Percentiles rank a stretch among this genome's conserved stretches.
phyloP scores from a whole-genome alignment of 345 rosid species.

The Punica granatum region DNA sequence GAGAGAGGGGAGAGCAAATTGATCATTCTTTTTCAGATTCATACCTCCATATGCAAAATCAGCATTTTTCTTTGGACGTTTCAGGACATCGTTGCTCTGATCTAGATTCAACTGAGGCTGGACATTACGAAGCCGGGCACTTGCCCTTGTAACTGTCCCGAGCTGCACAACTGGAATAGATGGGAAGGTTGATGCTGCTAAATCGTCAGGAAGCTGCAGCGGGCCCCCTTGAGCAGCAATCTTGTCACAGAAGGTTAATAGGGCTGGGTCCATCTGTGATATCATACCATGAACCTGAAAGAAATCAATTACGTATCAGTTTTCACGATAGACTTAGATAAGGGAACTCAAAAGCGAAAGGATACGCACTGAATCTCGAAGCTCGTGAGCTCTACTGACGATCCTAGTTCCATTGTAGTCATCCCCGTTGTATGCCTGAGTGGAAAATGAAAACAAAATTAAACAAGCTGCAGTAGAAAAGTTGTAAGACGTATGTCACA shows the following conservation, averaged over 20 bases:
- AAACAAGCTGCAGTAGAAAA: background rate
- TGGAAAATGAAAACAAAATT: constrained; percentile 9
- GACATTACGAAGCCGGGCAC: constrained; percentile 93
- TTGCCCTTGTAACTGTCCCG: constrained; percentile 71
- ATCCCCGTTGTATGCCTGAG: constrained; percentile 84
- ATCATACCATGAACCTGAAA: constrained; percentile 93
- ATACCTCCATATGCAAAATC: constrained; percentile 58
- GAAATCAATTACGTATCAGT: constrained; percentile 1
- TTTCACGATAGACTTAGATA: background rate
- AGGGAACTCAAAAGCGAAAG: background rate
- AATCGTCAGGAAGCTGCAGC: constrained; percentile 59
- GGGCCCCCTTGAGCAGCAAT: constrained; percentile 90
- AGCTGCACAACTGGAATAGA: constrained; percentile 68
- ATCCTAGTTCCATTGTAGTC: constrained; percentile 96
- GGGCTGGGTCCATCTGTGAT: constrained; percentile 98
- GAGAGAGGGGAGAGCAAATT: background rate
- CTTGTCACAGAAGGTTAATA: constrained; percentile 76
- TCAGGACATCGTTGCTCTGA: constrained; percentile 63
- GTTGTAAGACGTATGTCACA: background rate
- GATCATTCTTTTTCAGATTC: background rate
- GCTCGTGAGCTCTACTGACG: constrained; percentile 89
- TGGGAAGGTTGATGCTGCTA: constrained; percentile 52
- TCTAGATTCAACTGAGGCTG: constrained; percentile 74
- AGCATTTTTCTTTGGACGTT: constrained; percentile 63
- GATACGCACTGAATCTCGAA: constrained; percentile 74